These are phyloP conservation scores for Xylaria multiplex DNA, from an alignment of 2,329 filamentous ascomycete species.

Conservation along the genomic window DNA sequence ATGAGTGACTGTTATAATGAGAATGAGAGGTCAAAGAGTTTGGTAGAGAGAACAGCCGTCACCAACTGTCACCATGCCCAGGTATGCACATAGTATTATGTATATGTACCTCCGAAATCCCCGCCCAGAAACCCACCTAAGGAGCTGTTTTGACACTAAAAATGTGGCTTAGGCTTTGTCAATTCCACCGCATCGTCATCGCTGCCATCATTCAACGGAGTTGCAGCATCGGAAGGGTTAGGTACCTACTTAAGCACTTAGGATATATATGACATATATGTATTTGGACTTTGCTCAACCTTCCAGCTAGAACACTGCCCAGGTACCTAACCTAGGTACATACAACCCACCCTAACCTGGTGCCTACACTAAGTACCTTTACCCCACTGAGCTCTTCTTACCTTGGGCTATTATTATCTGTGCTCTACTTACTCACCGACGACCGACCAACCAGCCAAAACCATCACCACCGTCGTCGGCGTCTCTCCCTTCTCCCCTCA, in stretches of 20 bases:
- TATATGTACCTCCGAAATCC: too few species aligned
- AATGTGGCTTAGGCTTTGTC: conserved; percentile 20
- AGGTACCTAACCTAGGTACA: background rate
- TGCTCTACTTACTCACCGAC: conserved; percentile 16
- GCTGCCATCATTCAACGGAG: background rate
- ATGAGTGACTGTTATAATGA: too few species aligned
- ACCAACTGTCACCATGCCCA: background rate
- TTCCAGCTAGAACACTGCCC: background rate
- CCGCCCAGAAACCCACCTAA: too few species aligned
- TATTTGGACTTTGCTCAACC: too few species aligned
- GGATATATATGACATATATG: background rate
- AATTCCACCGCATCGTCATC: conserved; percentile 24
- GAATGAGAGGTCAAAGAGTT: too few species aligned
- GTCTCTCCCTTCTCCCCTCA: conserved; percentile 12
- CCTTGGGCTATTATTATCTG: background rate
- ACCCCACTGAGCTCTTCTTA: conserved; percentile 15
- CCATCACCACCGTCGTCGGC: conserved; percentile 25
- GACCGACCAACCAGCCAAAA: conserved; percentile 14
- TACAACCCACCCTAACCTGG: background rate
- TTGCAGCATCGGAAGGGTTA: conserved; percentile 8
- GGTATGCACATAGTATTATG: background rate
- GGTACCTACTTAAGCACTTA: background rate
- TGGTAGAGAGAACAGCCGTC: background rate
- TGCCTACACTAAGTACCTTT: background rate
- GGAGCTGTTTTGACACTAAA: background rate